Evolutionary conservation across 2,329 filamentous ascomycete genomes (phyloP).

Genomic region (Monilinia polystroma): DNA sequence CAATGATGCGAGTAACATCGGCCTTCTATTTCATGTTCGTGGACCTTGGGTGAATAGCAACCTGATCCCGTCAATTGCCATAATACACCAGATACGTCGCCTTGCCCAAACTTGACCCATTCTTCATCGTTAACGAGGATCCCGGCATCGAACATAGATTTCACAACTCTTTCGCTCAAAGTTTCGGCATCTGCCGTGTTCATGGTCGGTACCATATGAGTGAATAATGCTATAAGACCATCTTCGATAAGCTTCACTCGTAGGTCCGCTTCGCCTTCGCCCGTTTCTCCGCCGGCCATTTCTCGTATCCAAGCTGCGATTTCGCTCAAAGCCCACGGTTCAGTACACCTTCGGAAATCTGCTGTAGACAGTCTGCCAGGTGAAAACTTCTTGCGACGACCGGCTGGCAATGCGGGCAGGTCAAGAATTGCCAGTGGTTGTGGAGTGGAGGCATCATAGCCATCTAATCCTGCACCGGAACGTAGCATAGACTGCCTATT

Average conservation of each 20-base stretch:
- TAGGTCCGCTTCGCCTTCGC: constrained; percentile 83
- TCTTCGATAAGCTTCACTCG: constrained; percentile 83
- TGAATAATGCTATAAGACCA: constrained; percentile 84
- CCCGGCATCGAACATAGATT: constrained; percentile 74
- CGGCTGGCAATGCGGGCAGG: constrained; percentile 77
- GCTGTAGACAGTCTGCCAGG: constrained; percentile 76
- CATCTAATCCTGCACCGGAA: constrained; percentile 53
- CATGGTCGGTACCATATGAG: constrained; percentile 94
- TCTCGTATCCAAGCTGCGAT: constrained; percentile 83
- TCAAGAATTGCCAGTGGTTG: constrained; percentile 66
- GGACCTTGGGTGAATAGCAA: constrained; percentile 84
- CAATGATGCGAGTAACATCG: constrained; percentile 94
- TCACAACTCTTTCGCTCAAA: constrained; percentile 73
- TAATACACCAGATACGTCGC: constrained; percentile 80
- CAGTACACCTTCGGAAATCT: constrained; percentile 80
- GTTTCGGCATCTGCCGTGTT: constrained; percentile 95
- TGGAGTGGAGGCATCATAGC: constrained; percentile 56
- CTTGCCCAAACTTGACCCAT: constrained; percentile 90
- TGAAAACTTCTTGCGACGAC: constrained; percentile 78
- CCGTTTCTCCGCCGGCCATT: constrained; percentile 57
- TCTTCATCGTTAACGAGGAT: constrained; percentile 88
- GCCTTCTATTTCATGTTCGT: constrained; percentile 61
- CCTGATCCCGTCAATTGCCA: constrained; percentile 90
- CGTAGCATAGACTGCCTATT: constrained; percentile 52
- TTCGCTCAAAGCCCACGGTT: constrained; percentile 92